Conservation (phyloP, 176 grass and related monocot genomes). For the Phoenix roebelenii region DNA sequence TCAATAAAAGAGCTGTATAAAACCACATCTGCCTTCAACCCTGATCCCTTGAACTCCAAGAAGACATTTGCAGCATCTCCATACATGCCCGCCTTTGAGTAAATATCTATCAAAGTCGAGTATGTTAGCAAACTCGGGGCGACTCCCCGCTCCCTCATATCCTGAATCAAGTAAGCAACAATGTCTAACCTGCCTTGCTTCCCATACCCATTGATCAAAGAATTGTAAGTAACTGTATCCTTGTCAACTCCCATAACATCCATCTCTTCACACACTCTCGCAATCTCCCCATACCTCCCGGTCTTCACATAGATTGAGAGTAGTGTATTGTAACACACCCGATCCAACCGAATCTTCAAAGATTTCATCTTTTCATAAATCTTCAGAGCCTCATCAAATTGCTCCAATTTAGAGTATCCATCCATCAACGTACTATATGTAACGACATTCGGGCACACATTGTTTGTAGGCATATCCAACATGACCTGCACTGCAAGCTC, state of each 20-base stretch:
- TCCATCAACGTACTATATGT: constrained; percentile 98
- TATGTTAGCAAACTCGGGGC: constrained; percentile 80
- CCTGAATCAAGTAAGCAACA: constrained; percentile 75
- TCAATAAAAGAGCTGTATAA: constrained; percentile 98
- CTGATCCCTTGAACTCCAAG: constrained; percentile 89
- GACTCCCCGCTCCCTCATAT: constrained; percentile 71
- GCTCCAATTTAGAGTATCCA: constrained; percentile 87
- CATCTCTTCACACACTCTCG: constrained; percentile 82
- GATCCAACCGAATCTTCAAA: constrained; percentile 60
- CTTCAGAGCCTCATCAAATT: constrained; percentile 80
- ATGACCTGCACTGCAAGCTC: constrained; percentile 73
- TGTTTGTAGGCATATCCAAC: constrained; percentile 61
- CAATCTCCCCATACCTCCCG: constrained; percentile 72
- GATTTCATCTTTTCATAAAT: constrained; percentile 76
- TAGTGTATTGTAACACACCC: constrained; percentile 96
- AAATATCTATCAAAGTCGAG: constrained; percentile 95
- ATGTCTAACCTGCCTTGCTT: constrained; percentile 82
- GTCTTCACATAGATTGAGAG: constrained; percentile 82
- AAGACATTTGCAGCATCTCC: constrained; percentile 92
- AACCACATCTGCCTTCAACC: constrained; percentile 88
- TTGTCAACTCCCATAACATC: constrained; percentile 63
- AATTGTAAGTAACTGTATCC: constrained; percentile 97
- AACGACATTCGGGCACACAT: constrained; percentile 75
- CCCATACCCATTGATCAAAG: constrained; percentile 88
- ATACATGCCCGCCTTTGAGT: constrained; percentile 93